Conservation (phyloP, 805 yeast species). For the Allodekkera sacchari region DNA sequence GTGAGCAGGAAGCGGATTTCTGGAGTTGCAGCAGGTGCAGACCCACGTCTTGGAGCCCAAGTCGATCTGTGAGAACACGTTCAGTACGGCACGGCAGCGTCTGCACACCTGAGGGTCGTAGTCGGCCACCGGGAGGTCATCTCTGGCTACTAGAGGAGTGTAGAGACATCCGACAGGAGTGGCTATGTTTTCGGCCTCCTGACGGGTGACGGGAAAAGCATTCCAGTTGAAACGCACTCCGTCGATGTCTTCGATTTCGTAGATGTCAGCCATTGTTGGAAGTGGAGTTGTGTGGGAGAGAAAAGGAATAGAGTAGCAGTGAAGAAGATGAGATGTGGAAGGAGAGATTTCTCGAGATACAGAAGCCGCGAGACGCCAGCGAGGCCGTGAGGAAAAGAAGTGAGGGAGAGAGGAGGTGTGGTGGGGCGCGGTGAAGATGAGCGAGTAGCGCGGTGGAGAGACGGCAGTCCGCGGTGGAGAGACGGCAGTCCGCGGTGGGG, state of each 20-base stretch:
- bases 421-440: too few species aligned
- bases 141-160: conserved; percentile 83
- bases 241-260: conserved; percentile 51
- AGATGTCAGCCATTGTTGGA: conserved; percentile 35
- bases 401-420: too few species aligned
- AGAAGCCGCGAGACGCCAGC: neutral
- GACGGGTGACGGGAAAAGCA: conserved; percentile 80
- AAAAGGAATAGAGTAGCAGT: neutral
- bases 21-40: conserved; percentile 72
- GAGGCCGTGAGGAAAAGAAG: too few species aligned
- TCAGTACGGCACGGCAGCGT: conserved; percentile 76
- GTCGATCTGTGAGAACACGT: conserved; percentile 81
- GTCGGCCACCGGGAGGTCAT: conserved; percentile 66
- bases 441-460: too few species aligned
- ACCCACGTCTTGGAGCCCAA: conserved; percentile 70
- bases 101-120: conserved; percentile 85
- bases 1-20: conserved; percentile 78
- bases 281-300: too few species aligned
- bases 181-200: conserved; percentile 84
- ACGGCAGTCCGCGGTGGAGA: too few species aligned
- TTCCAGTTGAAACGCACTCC: conserved; percentile 76
- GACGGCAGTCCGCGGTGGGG: too few species aligned
- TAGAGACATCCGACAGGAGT: conserved; percentile 92
- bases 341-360: neutral
- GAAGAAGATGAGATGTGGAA: neutral